Base-by-base conservation (phyloP, 179 eudicot genomes). In the Amaranthus tricolor region DNA sequence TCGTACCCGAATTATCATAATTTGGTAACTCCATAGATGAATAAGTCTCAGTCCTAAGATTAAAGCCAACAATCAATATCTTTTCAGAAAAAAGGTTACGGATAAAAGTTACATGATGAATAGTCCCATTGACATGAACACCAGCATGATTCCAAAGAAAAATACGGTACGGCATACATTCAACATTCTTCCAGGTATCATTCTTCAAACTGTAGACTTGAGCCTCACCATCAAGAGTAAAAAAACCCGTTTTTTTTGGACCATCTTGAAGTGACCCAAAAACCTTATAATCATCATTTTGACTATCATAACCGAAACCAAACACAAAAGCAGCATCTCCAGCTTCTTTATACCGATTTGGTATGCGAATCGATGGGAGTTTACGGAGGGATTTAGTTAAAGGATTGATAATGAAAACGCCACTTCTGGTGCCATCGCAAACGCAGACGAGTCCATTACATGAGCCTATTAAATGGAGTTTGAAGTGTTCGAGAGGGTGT, bases 251-350 rank as follows among this genome's bases (percentile, higher is more conserved):
- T 31, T 31, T 31, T 3, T 31, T 31, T 31, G 40, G 14, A 62
- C 47, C 2, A 43, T 21, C 43, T 11, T 75, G 72, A 9, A 67
- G 3, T 4, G 62, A 43, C 68, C 74, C 61, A 52, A 76, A 69
- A 31, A 76, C 60, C 74, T 76, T 76, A 44, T 60, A 76, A 19
- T 70, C 79, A 24, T 59, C 44, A 20, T 17, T 17, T n/a, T 17
- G 20, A 1, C 6, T 54, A 8, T 69, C 74, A 12, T 11, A 70
- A 44, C 72, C 72, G 16, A 75, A 66, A 15, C 78, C 78, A 21
- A 67, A 75, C 16, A 75, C 64, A 13, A 74, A 24, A 14, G 15
- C 40, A 44, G 53, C 50, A 12, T 60, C 5, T 7, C 57, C 54
- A 0, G 53, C 71, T 5, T 74, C 54, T 5, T 20, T 21, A 21